A percentile compares a stretch with the other conserved stretches of the same genome.
Conservation (phyloP, 108 stramenopile genomes). For the Cyclotella baltica region DNA sequence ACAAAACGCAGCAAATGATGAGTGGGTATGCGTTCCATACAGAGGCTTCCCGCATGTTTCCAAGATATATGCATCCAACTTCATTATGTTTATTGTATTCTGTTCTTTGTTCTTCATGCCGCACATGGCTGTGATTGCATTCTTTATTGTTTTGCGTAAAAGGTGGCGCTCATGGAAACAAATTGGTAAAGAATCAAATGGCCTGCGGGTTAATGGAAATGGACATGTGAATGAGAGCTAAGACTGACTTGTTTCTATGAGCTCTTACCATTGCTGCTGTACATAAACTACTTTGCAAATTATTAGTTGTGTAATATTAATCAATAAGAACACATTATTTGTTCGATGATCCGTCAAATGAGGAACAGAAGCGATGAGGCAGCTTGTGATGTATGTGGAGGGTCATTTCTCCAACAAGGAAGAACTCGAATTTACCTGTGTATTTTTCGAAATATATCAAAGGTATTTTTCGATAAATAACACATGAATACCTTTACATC, state of each 20-base stretch:
- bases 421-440: no score
- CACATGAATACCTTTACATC: no score
- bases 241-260: background rate
- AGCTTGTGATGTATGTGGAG: no score
- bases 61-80: constrained; percentile 22
- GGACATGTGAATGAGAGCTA: background rate
- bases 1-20: background rate
- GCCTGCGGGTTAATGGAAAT: background rate
- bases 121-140: background rate
- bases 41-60: constrained; percentile 26
- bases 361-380: no score
- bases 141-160: background rate
- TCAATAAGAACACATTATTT: no score
- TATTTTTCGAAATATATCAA: no score
- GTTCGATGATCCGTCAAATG: no score
- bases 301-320: no score
- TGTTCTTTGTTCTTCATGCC: constrained; percentile 39
- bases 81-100: constrained; percentile 28
- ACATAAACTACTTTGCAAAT: no score
- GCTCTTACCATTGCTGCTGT: no score
- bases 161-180: constrained; percentile 1
- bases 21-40: constrained; percentile 48
- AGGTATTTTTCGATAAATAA: no score
- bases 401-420: no score
- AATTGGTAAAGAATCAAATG: background rate